A percentile compares a stretch with the other conserved stretches of the same genome.
phyloP scores from a whole-genome alignment of 2,329 filamentous ascomycete species.

The Clonostachys rhizophaga region DNA sequence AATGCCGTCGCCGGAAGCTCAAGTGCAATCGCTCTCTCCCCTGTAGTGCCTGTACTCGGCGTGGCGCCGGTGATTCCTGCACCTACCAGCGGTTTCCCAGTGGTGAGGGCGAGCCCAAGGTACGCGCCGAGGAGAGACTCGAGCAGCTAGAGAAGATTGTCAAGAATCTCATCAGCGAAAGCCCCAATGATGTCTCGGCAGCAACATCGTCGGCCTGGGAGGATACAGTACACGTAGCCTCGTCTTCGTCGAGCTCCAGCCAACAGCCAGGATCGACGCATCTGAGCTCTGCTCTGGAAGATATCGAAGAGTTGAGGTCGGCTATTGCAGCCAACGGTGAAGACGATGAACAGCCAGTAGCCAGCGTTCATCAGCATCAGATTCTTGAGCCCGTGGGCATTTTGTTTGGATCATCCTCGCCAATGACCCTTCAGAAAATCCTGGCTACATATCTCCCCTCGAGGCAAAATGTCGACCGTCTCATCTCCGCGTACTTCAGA shows the following conservation, averaged over 20 bases:
- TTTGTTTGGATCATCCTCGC: neutral
- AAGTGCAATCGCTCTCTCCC: slow-evolving; percentile 35
- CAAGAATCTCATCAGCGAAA: neutral
- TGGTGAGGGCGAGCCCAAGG: neutral
- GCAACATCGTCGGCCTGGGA: neutral
- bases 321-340: neutral
- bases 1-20: slow-evolving; percentile 37
- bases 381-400: neutral
- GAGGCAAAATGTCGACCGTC: slow-evolving; percentile 24
- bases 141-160: neutral
- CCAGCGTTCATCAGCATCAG: neutral
- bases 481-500: slow-evolving; percentile 31
- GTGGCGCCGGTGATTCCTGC: slow-evolving; percentile 16
- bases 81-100: slow-evolving; percentile 12
- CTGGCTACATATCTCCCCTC: slow-evolving; percentile 22
- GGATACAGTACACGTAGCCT: neutral
- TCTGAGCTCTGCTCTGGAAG: neutral
- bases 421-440: slow-evolving; percentile 21
- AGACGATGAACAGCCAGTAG: neutral
- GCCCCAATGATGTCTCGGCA: neutral
- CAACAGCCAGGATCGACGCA: neutral
- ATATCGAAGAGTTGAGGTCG: neutral
- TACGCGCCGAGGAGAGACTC: neutral
- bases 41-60: slow-evolving; percentile 26
- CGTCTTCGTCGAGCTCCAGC: neutral